phyloP scores from a whole-genome alignment of 164 flowering plant species.

The Warburgia ugandensis region DNA sequence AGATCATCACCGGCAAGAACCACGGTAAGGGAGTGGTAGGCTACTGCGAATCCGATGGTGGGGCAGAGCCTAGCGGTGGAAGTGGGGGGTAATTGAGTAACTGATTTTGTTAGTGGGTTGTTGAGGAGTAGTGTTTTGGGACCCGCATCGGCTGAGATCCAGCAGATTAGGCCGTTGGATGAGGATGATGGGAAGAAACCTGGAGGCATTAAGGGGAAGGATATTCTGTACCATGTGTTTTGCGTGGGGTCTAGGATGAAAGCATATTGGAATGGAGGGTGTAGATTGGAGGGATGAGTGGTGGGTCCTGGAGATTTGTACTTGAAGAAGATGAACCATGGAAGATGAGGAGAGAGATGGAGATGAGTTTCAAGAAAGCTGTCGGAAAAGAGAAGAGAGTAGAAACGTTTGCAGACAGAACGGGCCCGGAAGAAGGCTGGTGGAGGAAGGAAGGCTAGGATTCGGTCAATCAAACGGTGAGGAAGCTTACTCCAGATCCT shows the following conservation, averaged over 20 bases:
- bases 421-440: constrained; percentile 79
- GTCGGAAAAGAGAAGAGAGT: constrained; percentile 62
- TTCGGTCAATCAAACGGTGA: constrained; percentile 50
- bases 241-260: constrained; percentile 56
- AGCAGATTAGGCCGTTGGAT: constrained; percentile 71
- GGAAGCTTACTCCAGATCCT: constrained; percentile 86
- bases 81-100: constrained; percentile 61
- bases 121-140: constrained; percentile 44
- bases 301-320: constrained; percentile 10
- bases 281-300: constrained; percentile 26
- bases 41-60: constrained; percentile 51
- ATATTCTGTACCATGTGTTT: constrained; percentile 50
- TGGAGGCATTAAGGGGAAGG: constrained; percentile 40
- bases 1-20: constrained; percentile 81
- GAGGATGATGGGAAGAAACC: constrained; percentile 71
- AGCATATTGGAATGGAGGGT: neutral
- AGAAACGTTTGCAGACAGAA: constrained; percentile 82
- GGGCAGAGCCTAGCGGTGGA: constrained; percentile 66
- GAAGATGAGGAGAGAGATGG: constrained; percentile 28
- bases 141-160: constrained; percentile 64
- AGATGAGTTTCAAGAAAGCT: constrained; percentile 58
- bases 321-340: constrained; percentile 79
- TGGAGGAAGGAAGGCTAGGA: constrained; percentile 75
- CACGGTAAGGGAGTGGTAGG: constrained; percentile 38
- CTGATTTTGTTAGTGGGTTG: constrained; percentile 54